These are phyloP conservation scores for Suhomyces terraborum DNA, from an alignment of 1,139 yeast species.

Conservation along the genomic window DNA sequence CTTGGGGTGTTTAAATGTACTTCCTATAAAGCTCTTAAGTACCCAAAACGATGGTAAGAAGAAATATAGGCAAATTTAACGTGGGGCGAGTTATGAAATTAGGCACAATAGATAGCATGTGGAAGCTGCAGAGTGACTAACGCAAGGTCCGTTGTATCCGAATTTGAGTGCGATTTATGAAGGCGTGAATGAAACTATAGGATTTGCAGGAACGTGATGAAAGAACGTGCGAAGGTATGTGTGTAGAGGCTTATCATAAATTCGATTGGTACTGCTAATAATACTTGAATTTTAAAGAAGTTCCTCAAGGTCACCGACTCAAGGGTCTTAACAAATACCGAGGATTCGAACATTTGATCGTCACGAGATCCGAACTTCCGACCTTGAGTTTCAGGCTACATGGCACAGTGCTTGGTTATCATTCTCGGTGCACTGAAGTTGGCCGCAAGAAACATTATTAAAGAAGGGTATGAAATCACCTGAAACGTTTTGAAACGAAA, in stretches of 20 bases:
- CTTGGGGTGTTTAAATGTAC: neutral
- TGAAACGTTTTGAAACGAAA: no score
- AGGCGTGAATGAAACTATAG: neutral
- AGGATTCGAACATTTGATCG: neutral
- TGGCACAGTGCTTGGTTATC: no score
- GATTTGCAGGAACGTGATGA: neutral
- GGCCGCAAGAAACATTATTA: no score
- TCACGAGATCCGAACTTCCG: neutral
- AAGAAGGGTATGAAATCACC: no score
- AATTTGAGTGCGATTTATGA: neutral
- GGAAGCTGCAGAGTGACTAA: slow-evolving; percentile 1
- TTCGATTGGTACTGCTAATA: neutral
- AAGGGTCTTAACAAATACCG: neutral
- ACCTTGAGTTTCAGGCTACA: neutral
- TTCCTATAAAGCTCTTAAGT: neutral
- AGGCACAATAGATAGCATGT: neutral
- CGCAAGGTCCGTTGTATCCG: slow-evolving; percentile 1
- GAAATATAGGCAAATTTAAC: neutral
- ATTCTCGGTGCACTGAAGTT: no score
- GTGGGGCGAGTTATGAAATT: neutral
- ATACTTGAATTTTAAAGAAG: neutral
- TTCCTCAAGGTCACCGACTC: no score
- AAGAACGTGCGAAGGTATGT: neutral
- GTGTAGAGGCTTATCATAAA: neutral
- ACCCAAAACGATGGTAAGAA: neutral